Percentiles rank a stretch among this genome's conserved stretches.
Conservation (phyloP, 441 rosid species). For the California macrophylla region DNA sequence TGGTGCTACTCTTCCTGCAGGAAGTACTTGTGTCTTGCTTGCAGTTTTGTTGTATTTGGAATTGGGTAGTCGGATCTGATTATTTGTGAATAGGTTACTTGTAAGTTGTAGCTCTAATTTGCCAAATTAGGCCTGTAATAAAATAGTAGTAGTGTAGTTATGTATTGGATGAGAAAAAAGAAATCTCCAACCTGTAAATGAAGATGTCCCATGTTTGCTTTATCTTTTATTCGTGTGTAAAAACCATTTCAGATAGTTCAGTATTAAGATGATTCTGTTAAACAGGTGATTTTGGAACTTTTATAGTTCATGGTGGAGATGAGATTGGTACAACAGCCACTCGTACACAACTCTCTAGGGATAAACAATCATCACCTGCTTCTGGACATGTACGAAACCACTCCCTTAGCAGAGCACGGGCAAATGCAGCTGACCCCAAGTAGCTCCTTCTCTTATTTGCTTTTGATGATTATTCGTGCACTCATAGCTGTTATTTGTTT, state of each 20-base stretch:
- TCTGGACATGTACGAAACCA: conserved; percentile 25
- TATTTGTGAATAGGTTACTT: not conserved
- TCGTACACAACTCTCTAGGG: conserved; percentile 26
- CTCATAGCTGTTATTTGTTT: not conserved
- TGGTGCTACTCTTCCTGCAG: conserved; percentile 35
- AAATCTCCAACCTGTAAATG: not conserved
- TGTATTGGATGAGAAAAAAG: not conserved
- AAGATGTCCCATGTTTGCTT: not conserved
- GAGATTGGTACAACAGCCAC: conserved; percentile 30
- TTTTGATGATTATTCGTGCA: conserved; percentile 9
- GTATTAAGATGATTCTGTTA: conserved; percentile 8
- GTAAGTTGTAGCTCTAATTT: not conserved
- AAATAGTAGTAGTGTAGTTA: not conserved
- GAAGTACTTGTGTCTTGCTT: conserved; percentile 38
- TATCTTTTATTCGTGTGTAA: not conserved
- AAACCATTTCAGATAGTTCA: not conserved
- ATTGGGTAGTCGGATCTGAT: not conserved
- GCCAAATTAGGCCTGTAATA: not conserved
- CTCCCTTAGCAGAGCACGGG: conserved; percentile 30
- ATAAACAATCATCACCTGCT: conserved; percentile 30
- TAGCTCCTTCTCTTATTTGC: conserved; percentile 20
- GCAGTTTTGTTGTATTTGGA: conserved; percentile 12
- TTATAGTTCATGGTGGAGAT: conserved; percentile 59
- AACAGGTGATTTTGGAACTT: conserved; percentile 80
- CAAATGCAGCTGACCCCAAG: conserved; percentile 34